Evolutionary conservation across 345 rosid genomes (phyloP), one percentile per base, ranked within the genome.

Genomic region (Ceriops zippeliana): DNA sequence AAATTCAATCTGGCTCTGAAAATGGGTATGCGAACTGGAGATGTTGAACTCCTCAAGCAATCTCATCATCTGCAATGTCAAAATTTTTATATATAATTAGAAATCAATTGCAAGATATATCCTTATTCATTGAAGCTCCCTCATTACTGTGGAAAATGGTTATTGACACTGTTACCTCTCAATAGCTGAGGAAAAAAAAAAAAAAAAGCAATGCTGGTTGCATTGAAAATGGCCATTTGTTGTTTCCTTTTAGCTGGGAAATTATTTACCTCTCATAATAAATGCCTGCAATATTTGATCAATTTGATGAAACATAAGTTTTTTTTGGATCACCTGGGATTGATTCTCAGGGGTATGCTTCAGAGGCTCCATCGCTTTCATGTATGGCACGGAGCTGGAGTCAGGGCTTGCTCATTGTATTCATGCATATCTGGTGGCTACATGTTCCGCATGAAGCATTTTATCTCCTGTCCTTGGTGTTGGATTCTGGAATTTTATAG

Each of bases 1-100:
- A 76, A 68, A 76, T 72, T 46, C 63, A 63, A 34, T 76, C 80
- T 51, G 80, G 80, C 30, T 76, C 80, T 63, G 76, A 76, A 58
- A 76, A 76, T 57, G 80, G 80, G 80, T 76, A 58, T 28, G 68
- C 28, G 24, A 56, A 24, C 59, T 56, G 16, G 28, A 56, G 32
- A 27, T 57, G n/a, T 38, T 16, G 22, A 30, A 11, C 13, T 21
- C 27, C 2, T 53, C 26, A 31, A 22, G 31, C 59, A 24, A 16
- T 28, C n/a, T 27, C 16, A 20, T 6, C 24, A 19, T 38, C 31
- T 5, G 13, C 24, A n/a, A 21, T 62, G 22, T 4, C 24, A 15
- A 42, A 2, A 17, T 49, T 71, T n/a, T 5, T 16, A 16, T 56
- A 26, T 56, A 17, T 34, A 5, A 26, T 20, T 32, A n/a, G 51